Evolutionary conservation across 371 early-diverging fungal genomes (phyloP).

Genomic region (Rhizopus stolonifer): DNA sequence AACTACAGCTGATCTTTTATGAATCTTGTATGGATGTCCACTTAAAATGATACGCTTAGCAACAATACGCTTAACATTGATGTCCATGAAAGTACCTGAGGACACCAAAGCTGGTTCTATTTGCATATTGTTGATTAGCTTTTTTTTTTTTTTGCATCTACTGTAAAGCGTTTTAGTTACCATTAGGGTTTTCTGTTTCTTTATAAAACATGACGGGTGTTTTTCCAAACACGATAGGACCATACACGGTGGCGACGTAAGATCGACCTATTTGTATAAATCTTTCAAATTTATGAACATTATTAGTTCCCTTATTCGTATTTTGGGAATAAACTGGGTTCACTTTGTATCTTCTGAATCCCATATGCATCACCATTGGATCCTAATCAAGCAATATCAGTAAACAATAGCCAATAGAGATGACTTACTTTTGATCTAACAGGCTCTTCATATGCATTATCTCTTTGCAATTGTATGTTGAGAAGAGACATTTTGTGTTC

Average conservation of each 20-base stretch:
- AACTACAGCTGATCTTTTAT: constrained; percentile 90
- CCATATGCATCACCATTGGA: constrained; percentile 80
- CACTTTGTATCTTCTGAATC: constrained; percentile 86
- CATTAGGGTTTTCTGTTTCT: constrained; percentile 60
- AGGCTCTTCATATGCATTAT: constrained; percentile 69
- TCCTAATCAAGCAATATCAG: constrained; percentile 58
- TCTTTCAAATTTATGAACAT: constrained; percentile 95
- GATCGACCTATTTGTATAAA: constrained; percentile 75
- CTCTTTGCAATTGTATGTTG: constrained; percentile 75
- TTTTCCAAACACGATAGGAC: constrained; percentile 85
- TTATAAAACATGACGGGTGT: constrained; percentile 77
- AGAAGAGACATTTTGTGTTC: constrained; percentile 92
- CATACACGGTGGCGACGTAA: constrained; percentile 82
- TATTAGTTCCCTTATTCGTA: constrained; percentile 77
- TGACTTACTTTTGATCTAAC: constrained; percentile 65
- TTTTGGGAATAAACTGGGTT: constrained; percentile 88
- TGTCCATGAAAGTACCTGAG: constrained; percentile 74
- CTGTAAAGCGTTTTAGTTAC: too few relatives aligned
- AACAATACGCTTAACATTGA: constrained; percentile 83
- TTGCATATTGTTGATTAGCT: background rate
- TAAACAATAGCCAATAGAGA: background rate
- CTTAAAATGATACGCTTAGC: constrained; percentile 94
- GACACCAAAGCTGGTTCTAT: constrained; percentile 72
- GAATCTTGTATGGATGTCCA: constrained; percentile 92
- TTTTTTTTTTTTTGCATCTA: too few relatives aligned